These are phyloP conservation scores for Aureobasidium sp. DNA, from an alignment of 2,329 filamentous ascomycete species.

Conservation along the genomic window DNA sequence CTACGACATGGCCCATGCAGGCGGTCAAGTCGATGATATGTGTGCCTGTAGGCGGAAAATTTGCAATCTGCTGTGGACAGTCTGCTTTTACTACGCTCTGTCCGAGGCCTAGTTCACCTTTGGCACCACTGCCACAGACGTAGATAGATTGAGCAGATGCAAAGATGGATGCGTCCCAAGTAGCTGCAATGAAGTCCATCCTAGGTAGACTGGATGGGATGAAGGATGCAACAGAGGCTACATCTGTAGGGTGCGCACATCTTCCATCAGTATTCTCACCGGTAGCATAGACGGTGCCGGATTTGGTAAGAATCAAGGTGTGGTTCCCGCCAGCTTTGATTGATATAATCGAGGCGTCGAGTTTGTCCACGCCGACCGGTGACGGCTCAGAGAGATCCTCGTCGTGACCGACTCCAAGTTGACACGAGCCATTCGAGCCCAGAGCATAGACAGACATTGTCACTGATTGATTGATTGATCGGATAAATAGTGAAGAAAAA, in stretches of 20 bases:
- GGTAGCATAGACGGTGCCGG: slow-evolving; percentile 54
- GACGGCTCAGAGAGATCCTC: slow-evolving; percentile 33
- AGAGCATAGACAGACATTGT: slow-evolving; percentile 33
- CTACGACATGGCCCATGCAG: slow-evolving; percentile 70
- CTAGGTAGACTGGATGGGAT: background rate
- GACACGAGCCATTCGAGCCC: slow-evolving; percentile 46
- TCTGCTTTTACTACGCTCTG: slow-evolving; percentile 21
- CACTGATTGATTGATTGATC: background rate
- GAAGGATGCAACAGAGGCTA: background rate
- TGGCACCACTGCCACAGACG: slow-evolving; percentile 57
- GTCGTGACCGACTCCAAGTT: slow-evolving; percentile 41
- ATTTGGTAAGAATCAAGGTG: slow-evolving; percentile 60
- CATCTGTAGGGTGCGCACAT: slow-evolving; percentile 26
- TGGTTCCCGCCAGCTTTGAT: slow-evolving; percentile 75
- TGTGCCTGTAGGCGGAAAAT: slow-evolving; percentile 56
- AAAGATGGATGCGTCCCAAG: slow-evolving; percentile 68
- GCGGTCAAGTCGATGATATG: slow-evolving; percentile 59
- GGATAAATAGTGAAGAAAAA: background rate
- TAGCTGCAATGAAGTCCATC: slow-evolving; percentile 53
- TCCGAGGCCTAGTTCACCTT: slow-evolving; percentile 65
- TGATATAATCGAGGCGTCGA: slow-evolving; percentile 14
- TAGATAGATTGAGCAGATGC: slow-evolving; percentile 49
- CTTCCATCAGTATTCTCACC: slow-evolving; percentile 51
- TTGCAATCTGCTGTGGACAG: slow-evolving; percentile 41
- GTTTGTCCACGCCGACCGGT: background rate